Evolutionary conservation across 768 basidiomycete species (phyloP).

Genomic region (Agrocybe pediades): DNA sequence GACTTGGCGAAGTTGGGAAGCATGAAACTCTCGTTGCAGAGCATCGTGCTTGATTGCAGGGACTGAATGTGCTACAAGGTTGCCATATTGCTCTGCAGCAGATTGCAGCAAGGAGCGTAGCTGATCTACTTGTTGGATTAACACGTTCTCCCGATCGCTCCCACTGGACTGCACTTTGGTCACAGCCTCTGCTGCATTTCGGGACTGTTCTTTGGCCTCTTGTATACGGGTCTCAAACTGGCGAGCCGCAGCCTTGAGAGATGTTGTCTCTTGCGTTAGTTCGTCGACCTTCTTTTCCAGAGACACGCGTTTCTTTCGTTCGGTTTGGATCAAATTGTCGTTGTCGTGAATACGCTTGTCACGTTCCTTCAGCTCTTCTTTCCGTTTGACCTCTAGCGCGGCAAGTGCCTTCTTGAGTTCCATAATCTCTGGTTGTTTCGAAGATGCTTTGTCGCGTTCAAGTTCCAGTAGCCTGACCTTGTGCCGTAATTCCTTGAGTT

Average conservation of each 20-base stretch:
- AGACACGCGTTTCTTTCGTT: constrained; percentile 52
- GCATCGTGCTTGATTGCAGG: constrained; percentile 31
- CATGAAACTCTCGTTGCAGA: constrained; percentile 41
- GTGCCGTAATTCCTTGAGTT: constrained; percentile 61
- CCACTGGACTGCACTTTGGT: constrained; percentile 30
- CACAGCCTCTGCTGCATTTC: constrained; percentile 32
- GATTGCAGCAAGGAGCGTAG: constrained; percentile 44
- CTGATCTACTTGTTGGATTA: constrained; percentile 53
- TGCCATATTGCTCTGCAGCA: constrained; percentile 56
- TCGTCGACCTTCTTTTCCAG: constrained; percentile 48
- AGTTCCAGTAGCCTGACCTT: constrained; percentile 63
- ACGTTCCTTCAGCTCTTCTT: constrained; percentile 55
- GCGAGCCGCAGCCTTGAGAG: constrained; percentile 32
- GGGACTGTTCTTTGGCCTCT: constrained; percentile 36
- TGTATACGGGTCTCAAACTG: constrained; percentile 39
- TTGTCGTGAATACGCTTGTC: constrained; percentile 58
- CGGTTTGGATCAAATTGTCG: constrained; percentile 49
- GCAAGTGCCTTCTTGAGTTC: constrained; percentile 55
- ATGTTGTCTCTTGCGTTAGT: constrained; percentile 36
- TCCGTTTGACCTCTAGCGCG: constrained; percentile 47
- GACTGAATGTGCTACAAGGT: constrained; percentile 48
- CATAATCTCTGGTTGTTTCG: constrained; percentile 51
- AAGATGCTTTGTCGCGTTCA: constrained; percentile 50
- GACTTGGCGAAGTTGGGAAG: constrained; percentile 38
- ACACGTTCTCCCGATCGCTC: constrained; percentile 41